phyloP scores from a whole-genome alignment of 805 yeast species.

The Teunomyces panamensis region DNA sequence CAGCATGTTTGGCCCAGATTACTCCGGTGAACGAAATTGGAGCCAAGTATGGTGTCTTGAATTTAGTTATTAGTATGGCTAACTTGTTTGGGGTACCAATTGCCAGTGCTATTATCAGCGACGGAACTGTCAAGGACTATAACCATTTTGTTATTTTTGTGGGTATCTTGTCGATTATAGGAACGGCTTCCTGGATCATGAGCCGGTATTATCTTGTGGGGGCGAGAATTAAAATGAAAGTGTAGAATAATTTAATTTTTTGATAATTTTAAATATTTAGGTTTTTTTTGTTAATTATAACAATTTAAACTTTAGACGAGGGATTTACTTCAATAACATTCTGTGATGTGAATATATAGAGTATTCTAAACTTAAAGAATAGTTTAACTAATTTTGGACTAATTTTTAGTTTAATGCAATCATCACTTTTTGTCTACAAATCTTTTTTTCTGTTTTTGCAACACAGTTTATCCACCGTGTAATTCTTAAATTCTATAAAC shows the following conservation, averaged over 20 bases:
- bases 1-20: conserved; percentile 23
- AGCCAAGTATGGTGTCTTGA: conserved; percentile 32
- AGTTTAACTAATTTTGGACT: too few species aligned
- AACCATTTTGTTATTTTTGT: conserved; percentile 30
- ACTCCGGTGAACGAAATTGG: conserved; percentile 34
- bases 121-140: conserved; percentile 25
- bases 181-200: conserved; percentile 25
- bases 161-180: conserved; percentile 25
- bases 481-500: too few species aligned
- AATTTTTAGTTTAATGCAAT: too few species aligned
- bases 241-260: conserved; percentile 2
- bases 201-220: conserved; percentile 17
- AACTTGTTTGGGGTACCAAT: conserved; percentile 34
- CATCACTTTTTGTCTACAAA: too few species aligned
- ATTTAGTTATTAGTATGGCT: conserved; percentile 28
- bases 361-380: too few species aligned
- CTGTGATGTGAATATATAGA: too few species aligned
- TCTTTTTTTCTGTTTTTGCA: neutral
- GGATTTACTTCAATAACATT: too few species aligned
- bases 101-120: conserved; percentile 29
- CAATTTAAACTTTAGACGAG: neutral
- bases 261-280: neutral
- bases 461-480: neutral
- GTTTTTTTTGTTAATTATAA: neutral
- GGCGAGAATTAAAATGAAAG: conserved; percentile 12